Evolutionary conservation across 371 early-diverging fungal genomes (phyloP).

Genomic region (Zychaea mexicana): DNA sequence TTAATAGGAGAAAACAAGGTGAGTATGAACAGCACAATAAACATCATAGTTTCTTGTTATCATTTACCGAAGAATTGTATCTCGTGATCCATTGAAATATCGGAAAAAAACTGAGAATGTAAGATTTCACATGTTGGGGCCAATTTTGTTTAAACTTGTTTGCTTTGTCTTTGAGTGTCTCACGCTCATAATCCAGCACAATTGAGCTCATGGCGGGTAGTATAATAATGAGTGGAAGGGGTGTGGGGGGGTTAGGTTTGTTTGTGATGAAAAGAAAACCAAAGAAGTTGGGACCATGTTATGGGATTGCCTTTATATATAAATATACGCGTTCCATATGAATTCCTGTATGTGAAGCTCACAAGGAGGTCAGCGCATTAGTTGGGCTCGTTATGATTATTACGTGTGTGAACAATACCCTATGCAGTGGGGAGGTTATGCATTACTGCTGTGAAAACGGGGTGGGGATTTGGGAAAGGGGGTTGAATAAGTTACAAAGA

Average conservation of each 20-base stretch:
- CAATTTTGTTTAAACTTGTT: not conserved
- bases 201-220: not conserved
- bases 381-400: too few relatives aligned
- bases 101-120: slow-evolving; percentile 15
- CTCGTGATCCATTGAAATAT: slow-evolving; percentile 34
- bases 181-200: slow-evolving; percentile 14
- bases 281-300: not conserved
- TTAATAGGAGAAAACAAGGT: not conserved
- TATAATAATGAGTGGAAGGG: not conserved
- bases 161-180: slow-evolving; percentile 6
- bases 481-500: too few relatives aligned
- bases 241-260: not conserved
- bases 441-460: too few relatives aligned
- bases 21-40: not conserved
- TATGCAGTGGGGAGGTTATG: too few relatives aligned
- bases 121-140: slow-evolving; percentile 1
- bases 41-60: not conserved
- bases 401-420: too few relatives aligned
- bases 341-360: not conserved
- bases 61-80: slow-evolving; percentile 31
- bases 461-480: too few relatives aligned
- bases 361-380: not conserved
- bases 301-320: not conserved
- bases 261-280: not conserved
- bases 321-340: not conserved